Evolutionary conservation across 139 green algal species (phyloP), one percentile per base, ranked within the genome.

Genomic region (Parachlorella kessleri): DNA sequence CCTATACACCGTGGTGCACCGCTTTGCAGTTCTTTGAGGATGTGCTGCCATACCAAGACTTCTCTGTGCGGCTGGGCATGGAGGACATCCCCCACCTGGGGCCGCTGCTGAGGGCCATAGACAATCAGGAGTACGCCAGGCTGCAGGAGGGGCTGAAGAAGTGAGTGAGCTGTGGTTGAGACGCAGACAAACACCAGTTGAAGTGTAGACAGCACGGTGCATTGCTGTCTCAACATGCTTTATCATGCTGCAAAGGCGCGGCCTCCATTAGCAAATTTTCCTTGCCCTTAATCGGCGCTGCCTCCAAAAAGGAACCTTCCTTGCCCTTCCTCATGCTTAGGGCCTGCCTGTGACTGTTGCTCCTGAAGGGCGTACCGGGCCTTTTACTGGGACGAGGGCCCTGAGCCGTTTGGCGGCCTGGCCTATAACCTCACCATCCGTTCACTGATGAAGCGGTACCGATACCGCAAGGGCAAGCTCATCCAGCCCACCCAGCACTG

Each of bases 1-100:
- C n/a, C n/a, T n/a, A n/a, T n/a, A n/a, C n/a, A n/a, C n/a, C n/a
- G n/a, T n/a, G n/a, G n/a, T n/a, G n/a, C n/a, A n/a, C n/a, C n/a
- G n/a, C n/a, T n/a, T 77, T 75, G n/a, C 82, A 90, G 76, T 77
- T 75, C 3, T 87, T 76, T 55, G 80, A 92, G 65, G 85, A 91
- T 35, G 40, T 86, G 3, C 28, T 92, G 73, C 87, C 87, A 2
- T 92, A 91, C 74, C 55, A 89, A 38, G 66, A 84, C 26, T 92
- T 92, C 69, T 73, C 64, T 24, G 67, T 92, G 4, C 81, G 85
- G 1, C 38, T 92, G 18, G 55, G 39, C 21, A 64, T 76, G 1
- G 2, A 59, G 3, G 80, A 84, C 35, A 42, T 91, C 6, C 83
- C 85, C 0, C 76, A 66, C 54, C 78, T 91, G 26, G 30, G 80